Evolutionary conservation across 495 filamentous ascomycete species (phyloP).

Genomic region (Aspergillus ellipticus): DNA sequence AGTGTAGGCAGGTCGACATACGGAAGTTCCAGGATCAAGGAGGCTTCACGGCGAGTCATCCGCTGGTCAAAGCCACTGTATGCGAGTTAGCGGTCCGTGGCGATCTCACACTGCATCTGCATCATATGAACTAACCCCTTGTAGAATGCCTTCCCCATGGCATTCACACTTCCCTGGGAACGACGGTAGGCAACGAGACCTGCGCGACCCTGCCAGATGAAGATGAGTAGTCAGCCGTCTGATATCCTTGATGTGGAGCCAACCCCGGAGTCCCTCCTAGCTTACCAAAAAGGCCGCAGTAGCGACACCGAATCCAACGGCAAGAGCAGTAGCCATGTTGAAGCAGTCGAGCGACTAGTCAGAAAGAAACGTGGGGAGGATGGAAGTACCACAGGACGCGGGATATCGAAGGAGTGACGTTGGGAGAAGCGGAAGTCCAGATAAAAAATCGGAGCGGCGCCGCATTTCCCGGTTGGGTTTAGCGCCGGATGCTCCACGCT

Average conservation of each 20-base stretch:
- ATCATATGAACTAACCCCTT: slow-evolving; percentile 58
- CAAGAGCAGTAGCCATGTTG: slow-evolving; percentile 70
- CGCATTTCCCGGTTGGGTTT: slow-evolving; percentile 19
- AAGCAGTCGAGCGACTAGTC: slow-evolving; percentile 1
- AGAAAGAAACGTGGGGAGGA: not conserved
- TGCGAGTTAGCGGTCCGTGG: slow-evolving; percentile 14
- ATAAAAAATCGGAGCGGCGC: slow-evolving; percentile 28
- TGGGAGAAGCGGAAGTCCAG: slow-evolving; percentile 15
- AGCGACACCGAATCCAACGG: slow-evolving; percentile 75
- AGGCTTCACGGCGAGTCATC: slow-evolving; percentile 89
- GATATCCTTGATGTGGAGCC: not conserved
- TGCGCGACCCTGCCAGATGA: slow-evolving; percentile 68
- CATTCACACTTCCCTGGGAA: slow-evolving; percentile 69
- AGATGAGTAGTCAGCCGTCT: slow-evolving; percentile 14
- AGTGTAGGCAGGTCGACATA: slow-evolving; percentile 42
- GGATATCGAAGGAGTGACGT: slow-evolving; percentile 12
- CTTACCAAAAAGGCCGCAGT: slow-evolving; percentile 74
- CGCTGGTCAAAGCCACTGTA: slow-evolving; percentile 78
- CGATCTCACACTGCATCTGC: not conserved
- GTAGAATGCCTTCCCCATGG: slow-evolving; percentile 87
- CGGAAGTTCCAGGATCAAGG: slow-evolving; percentile 87
- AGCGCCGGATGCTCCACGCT: slow-evolving; percentile 27
- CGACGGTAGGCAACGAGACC: slow-evolving; percentile 83
- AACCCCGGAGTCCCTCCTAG: not conserved
- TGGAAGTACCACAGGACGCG: not conserved